These are phyloP conservation scores for Bombardia bombarda DNA, from an alignment of 495 filamentous ascomycete genomes.

Conservation along the genomic window DNA sequence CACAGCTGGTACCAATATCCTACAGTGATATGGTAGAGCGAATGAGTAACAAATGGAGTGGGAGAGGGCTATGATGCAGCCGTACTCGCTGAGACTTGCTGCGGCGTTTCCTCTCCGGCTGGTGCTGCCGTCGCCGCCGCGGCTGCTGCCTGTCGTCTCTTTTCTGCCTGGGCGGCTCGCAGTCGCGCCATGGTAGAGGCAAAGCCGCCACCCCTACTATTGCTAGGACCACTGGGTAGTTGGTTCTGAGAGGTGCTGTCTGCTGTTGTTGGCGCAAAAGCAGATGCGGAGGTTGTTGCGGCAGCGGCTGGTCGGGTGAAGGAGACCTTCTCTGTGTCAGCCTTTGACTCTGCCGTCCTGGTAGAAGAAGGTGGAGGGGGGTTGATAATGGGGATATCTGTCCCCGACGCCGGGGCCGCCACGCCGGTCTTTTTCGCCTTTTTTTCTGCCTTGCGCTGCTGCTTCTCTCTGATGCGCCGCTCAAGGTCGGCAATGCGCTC, in stretches of 20 bases:
- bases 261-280: neutral
- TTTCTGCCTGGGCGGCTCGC: slow-evolving; percentile 32
- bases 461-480: slow-evolving; percentile 19
- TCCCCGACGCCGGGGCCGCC: slow-evolving; percentile 3
- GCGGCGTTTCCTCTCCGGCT: too few relatives aligned
- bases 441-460: slow-evolving; percentile 27
- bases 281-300: neutral
- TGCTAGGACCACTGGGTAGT: too few relatives aligned
- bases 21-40: too few relatives aligned
- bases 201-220: slow-evolving; percentile 14
- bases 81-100: too few relatives aligned
- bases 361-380: slow-evolving; percentile 11
- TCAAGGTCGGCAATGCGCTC: slow-evolving; percentile 34
- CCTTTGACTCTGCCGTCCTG: slow-evolving; percentile 15
- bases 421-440: slow-evolving; percentile 17
- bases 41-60: too few relatives aligned
- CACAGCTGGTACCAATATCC: too few relatives aligned
- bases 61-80: too few relatives aligned
- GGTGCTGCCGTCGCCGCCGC: slow-evolving; percentile 1
- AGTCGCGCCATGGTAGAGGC: slow-evolving; percentile 34
- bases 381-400: slow-evolving; percentile 2
- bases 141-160: slow-evolving; percentile 19
- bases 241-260: neutral
- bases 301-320: slow-evolving; percentile 1
- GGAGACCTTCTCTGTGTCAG: slow-evolving; percentile 21